These are phyloP conservation scores for Sarcodon sp. DNA, from an alignment of 768 basidiomycete genomes.

Conservation along the genomic window DNA sequence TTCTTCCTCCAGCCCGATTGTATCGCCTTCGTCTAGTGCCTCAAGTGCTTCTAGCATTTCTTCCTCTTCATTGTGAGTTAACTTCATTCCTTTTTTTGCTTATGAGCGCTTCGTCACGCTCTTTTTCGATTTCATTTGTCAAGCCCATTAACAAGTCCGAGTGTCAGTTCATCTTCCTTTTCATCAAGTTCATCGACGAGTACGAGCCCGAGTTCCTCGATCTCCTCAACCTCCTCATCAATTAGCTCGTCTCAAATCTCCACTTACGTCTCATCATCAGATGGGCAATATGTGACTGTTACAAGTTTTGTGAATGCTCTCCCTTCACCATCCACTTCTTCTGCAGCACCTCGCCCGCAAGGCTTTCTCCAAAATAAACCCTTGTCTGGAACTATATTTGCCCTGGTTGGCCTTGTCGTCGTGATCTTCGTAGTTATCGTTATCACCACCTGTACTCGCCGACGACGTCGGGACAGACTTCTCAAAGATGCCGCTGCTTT, in stretches of 20 bases:
- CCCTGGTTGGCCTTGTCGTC: slow-evolving; percentile 30
- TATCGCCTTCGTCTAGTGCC: too few species aligned
- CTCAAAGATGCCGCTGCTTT: slow-evolving; percentile 12
- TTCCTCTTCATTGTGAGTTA: too few species aligned
- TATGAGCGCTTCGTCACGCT: too few species aligned
- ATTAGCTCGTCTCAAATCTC: neutral
- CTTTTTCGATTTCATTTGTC: too few species aligned
- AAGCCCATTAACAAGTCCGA: neutral
- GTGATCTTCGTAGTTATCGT: slow-evolving; percentile 20
- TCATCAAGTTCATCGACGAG: neutral
- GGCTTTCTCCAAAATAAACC: slow-evolving; percentile 52
- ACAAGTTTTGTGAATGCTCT: slow-evolving; percentile 4
- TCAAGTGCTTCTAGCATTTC: too few species aligned
- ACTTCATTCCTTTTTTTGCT: too few species aligned
- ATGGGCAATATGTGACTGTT: neutral
- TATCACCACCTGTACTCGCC: slow-evolving; percentile 35
- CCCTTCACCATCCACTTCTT: slow-evolving; percentile 13
- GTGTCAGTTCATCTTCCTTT: neutral
- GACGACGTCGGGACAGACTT: slow-evolving; percentile 24
- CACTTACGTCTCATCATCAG: neutral
- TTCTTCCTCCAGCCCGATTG: too few species aligned
- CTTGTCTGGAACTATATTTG: slow-evolving; percentile 42
- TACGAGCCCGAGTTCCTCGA: neutral
- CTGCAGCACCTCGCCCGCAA: slow-evolving; percentile 15
- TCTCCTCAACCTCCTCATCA: neutral